Evolutionary conservation across 805 yeast species (phyloP), one percentile per base, ranked within the genome.

Genomic region (Ogataea nonfermentans): DNA sequence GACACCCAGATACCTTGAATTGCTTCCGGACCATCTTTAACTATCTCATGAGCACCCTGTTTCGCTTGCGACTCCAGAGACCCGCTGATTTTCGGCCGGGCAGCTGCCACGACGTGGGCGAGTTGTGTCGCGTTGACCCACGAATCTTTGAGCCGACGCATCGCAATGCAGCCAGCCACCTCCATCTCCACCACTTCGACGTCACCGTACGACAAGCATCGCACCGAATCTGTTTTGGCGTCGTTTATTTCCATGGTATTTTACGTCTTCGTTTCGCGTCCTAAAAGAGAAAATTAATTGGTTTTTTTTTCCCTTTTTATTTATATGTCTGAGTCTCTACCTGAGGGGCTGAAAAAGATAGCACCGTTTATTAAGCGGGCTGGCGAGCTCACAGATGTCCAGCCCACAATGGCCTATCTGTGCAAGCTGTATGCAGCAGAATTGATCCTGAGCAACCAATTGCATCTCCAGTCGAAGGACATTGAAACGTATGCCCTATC

Each of bases 1-100:
- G 89, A 85, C 29, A 80, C 68, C 87, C 89, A 82, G 9, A 84
- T 81, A 8, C 89, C 90, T 56, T 81, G 86, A 58, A 77, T 79
- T 51, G 78, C 78, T n/a, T 85, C 86, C 47, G 79, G 76, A 0
- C 86, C 87, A 24, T 86, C 86, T 57, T 80, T 84, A 17, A 81
- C 80, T 51, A 80, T 81, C 51, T 82, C 89, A 53, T 78, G 82
- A 24, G 64, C 66, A n/a, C 84, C 81, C 6, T 77, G 72, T 41
- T 71, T 76, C 29, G 79, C 78, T 48, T 80, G 86, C 47, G 71
- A 70, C 46, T 81, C 88, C 44, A 82, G 71, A 35, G 79, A 69
- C 43, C 80, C 73, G 7, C 84, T 78, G 33, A 86, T 64, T 43
- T 74, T 72, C 14, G 83, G 77, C 51, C 80, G 74, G 49, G 84